Percentiles rank a stretch among this genome's conserved stretches.
Conservation (phyloP, 306 rosid species). For the Comarum palustre region DNA sequence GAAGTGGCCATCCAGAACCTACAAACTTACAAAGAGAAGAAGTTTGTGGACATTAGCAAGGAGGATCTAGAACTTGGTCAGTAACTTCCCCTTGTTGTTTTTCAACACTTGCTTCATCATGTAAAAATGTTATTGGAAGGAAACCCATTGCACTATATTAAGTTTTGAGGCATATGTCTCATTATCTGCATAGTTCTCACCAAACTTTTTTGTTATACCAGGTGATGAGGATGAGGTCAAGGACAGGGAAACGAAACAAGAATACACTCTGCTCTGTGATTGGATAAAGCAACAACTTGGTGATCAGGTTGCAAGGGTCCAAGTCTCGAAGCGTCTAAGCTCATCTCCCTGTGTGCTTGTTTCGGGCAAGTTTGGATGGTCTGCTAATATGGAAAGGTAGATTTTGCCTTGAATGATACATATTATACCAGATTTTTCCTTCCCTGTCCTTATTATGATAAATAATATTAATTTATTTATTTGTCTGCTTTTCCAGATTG, state of each 20-base stretch:
- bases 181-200: conserved; percentile 15
- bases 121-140: not conserved
- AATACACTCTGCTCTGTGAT: conserved; percentile 81
- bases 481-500: conserved; percentile 40
- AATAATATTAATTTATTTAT: not conserved
- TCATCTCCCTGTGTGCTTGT: conserved; percentile 99
- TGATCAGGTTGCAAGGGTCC: conserved; percentile 91
- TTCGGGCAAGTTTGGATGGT: conserved; percentile 99
- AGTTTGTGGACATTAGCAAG: conserved; percentile 98
- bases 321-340: conserved; percentile 90
- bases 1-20: conserved; percentile 98
- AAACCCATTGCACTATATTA: not conserved
- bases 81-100: conserved; percentile 18
- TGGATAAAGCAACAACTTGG: conserved; percentile 99
- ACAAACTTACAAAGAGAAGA: conserved; percentile 91
- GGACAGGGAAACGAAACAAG: conserved; percentile 83
- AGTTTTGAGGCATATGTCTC: not conserved
- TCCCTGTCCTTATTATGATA: not conserved
- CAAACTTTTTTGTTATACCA: conserved; percentile 29
- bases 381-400: conserved; percentile 98
- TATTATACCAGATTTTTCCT: not conserved
- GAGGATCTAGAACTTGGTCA: conserved; percentile 92
- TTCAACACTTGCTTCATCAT: conserved; percentile 5
- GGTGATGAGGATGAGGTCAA: conserved; percentile 93
- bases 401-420: conserved; percentile 13